These are phyloP conservation scores for Trypanosoma congolense DNA, from an alignment of 208 protist genomes.

Conservation along the genomic window DNA sequence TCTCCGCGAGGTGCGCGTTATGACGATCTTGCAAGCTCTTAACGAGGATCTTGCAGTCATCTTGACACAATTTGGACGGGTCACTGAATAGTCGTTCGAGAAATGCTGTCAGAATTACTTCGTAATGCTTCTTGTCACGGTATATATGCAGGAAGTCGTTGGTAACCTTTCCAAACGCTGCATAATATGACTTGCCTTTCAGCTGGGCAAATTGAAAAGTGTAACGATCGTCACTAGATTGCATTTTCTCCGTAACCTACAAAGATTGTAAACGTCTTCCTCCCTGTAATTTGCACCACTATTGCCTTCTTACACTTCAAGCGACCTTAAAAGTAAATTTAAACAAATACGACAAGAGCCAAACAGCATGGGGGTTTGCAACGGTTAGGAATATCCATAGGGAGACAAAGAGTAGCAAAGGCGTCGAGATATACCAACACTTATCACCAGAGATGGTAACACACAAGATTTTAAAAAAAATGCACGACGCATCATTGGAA, in stretches of 20 bases:
- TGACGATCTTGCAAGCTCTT: constrained; percentile 38
- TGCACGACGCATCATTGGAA: no score
- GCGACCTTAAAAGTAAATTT: no score
- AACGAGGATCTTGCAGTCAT: constrained; percentile 40
- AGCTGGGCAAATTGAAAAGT: constrained; percentile 80
- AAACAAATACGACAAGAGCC: no score
- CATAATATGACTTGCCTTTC: constrained; percentile 39
- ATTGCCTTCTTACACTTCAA: no score
- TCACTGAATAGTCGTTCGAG: constrained; percentile 33
- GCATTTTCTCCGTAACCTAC: background rate
- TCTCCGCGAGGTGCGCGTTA: constrained; percentile 51
- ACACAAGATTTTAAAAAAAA: no score
- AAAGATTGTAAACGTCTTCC: background rate
- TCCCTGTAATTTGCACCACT: no score
- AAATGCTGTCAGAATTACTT: constrained; percentile 46
- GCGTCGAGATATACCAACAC: no score
- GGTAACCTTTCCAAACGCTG: constrained; percentile 63
- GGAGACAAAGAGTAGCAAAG: no score
- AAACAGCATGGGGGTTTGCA: no score
- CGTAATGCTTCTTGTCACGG: constrained; percentile 45
- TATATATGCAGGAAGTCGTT: constrained; percentile 56
- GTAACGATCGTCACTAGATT: constrained; percentile 35
- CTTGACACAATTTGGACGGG: constrained; percentile 30
- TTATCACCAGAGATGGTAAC: no score
- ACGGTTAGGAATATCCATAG: no score